Percentiles rank a stretch among this genome's conserved stretches.
These are phyloP conservation scores for Rosa multiflora DNA, from an alignment of 306 rosid genomes.

Conservation along the genomic window DNA sequence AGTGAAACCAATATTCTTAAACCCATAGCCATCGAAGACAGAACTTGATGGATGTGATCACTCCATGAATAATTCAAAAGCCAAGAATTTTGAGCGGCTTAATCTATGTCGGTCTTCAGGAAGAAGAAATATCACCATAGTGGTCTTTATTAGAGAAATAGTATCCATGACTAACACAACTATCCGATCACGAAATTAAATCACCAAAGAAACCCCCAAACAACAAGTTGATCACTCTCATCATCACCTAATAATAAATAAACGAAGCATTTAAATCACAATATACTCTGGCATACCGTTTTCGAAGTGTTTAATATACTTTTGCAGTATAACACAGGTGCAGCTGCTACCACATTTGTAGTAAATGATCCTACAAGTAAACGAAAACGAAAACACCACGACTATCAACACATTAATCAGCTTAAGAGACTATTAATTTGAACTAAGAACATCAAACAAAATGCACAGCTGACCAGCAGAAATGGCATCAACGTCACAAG, in stretches of 20 bases:
- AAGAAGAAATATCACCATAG: not conserved
- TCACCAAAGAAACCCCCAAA: not conserved
- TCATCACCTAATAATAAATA: not conserved
- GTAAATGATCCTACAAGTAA: constrained; percentile 71
- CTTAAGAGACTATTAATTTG: not conserved
- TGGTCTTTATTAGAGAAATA: not conserved
- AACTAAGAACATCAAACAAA: not conserved
- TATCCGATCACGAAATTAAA: not conserved
- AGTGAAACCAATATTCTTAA: not conserved
- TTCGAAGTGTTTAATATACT: constrained; percentile 39
- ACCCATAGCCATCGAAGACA: not conserved
- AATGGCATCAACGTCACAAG: constrained; percentile 87
- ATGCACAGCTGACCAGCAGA: constrained; percentile 60
- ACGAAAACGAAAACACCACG: not conserved
- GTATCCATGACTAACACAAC: not conserved
- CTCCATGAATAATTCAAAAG: not conserved
- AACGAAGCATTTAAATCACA: constrained; percentile 9
- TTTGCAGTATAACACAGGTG: constrained; percentile 90
- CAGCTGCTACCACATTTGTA: constrained; percentile 90
- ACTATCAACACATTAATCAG: not conserved
- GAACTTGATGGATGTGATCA: not conserved
- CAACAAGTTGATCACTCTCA: not conserved
- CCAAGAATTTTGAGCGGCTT: not conserved
- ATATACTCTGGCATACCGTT: constrained; percentile 43
- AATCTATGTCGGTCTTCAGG: not conserved